Evolutionary conservation across 2,329 filamentous ascomycete genomes (phyloP), one percentile per base, ranked within the genome.

Genomic region (Blastomyces emzantsi): DNA sequence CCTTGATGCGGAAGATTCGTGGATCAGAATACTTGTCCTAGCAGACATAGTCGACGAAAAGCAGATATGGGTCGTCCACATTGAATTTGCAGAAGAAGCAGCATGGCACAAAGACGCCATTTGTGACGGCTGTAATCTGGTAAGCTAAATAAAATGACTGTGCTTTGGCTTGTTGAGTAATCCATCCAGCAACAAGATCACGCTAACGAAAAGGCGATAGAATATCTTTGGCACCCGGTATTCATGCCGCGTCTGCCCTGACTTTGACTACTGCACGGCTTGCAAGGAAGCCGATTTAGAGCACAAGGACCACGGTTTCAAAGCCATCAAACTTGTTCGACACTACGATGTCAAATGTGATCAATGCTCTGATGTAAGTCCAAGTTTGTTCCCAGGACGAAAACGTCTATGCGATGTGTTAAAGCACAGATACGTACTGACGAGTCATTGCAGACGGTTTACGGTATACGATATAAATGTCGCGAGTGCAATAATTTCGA

Each of bases 41-140:
- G 47, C 59, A 19, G 61, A 47, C 8, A 59, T 15, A 3, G 19
- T 63, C 52, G 59, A 59, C 5, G 61, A 41, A 2, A 63, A 59
- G 30, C 49, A 47, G 33, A 63, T 59, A 22, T 63, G 61, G 61
- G 54, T 63, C 28, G 61, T 63, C n/a, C 56, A 63, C 17, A 63
- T 63, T 41, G 36, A 39, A 36, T 43, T 22, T 25, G 61, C 43
- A n/a, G 61, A 63, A 33, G 17, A 63, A 9, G 54, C 52, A n/a
- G 41, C 45, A 22, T 63, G 61, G 61, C 54, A 63, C n/a, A 55
- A 36, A 36, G 61, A 63, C 56, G 13, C 30, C n/a, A 8, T 58
- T 11, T 63, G 61, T 52, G 54, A 63, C 41, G 61, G 61, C 33
- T 63, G 61, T 49, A 19, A 39, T 19, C 41, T 63, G 22, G 61